Base-by-base conservation (phyloP, 805 yeast species). In the Wickerhamomyces chambardii region DNA sequence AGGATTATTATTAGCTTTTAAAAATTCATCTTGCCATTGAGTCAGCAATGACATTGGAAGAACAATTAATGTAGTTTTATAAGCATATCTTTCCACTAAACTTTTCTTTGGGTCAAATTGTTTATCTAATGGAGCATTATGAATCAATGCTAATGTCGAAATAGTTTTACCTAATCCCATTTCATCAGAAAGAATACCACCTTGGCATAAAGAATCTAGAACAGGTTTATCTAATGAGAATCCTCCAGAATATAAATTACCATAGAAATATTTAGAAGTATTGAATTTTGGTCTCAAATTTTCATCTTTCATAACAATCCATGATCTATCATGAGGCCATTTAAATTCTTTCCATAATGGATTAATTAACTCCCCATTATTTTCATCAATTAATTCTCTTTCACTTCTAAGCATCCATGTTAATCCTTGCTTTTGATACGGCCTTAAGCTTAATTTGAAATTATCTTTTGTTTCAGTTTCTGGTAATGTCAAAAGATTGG, bases 81-180 rank as follows among this genome's bases (percentile, higher is more conserved):
- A 64, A 0, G 95, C 95, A 56, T 79, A 82, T 3, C 63, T 59
- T 28, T 30, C 25, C 5, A 35, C 36, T 1, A n/a, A 4, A 8
- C 33, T 19, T 4, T 16, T n/a, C 8, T 26, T 10, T 6, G 21
- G 18, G 12, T 36, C 29, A 31, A 26, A 48, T 1, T 45, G 41
- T 12, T 51, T 37, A 47, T 82, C 89, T 31, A 46, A 53, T 0
- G 86, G 84, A 9, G 69, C 77, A 0, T 84, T 68, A 37, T 81
- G 74, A 11, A 89, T 66, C 33, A 90, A 58, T 0, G 96, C 70
- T 35, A 86, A 57, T 0, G 95, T 75, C 1, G 95, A 82, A 17
- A 89, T 82, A 0, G 97, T 89, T 52, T 89, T 89, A 30, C 97
- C 97, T 8, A 89, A 64, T 0, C 97, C 97, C 97, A 89, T 89